Evolutionary conservation across 331 rosid species (phyloP).

Genomic region (Acacia concinna): DNA sequence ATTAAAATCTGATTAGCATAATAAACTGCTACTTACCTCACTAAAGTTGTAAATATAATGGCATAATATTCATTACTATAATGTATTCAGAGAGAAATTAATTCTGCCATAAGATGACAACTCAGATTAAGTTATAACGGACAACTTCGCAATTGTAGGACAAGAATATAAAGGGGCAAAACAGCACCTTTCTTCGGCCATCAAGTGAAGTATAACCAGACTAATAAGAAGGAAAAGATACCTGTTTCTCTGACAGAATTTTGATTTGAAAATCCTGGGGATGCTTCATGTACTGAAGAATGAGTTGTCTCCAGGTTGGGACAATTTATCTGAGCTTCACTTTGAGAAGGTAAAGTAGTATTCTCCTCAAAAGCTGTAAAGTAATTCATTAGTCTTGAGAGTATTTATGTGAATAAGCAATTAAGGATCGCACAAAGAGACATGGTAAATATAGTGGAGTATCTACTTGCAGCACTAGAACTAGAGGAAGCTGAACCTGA

Average conservation of each 20-base stretch:
- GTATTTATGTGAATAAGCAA: not conserved
- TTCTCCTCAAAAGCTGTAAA: slow-evolving; percentile 44
- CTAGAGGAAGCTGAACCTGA: slow-evolving; percentile 41
- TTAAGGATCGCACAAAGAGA: not conserved
- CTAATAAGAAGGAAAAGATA: slow-evolving; percentile 30
- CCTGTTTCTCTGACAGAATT: slow-evolving; percentile 60
- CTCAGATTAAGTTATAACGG: slow-evolving; percentile 9
- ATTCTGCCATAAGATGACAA: not conserved
- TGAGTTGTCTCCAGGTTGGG: slow-evolving; percentile 40
- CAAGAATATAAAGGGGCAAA: not conserved
- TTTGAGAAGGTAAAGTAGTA: slow-evolving; percentile 39
- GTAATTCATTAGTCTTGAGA: slow-evolving; percentile 38
- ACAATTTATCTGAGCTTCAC: slow-evolving; percentile 51
- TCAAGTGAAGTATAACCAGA: slow-evolving; percentile 3
- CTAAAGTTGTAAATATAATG: not conserved
- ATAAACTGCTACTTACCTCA: not conserved
- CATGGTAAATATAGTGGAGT: not conserved
- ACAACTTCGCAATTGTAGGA: slow-evolving; percentile 8
- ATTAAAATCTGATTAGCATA: not conserved
- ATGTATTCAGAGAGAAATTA: not conserved
- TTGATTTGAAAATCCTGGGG: slow-evolving; percentile 64
- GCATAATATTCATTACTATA: not conserved
- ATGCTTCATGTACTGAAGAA: slow-evolving; percentile 58
- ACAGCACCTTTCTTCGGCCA: slow-evolving; percentile 25
- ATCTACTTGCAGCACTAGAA: slow-evolving; percentile 42